Conservation (phyloP, 805 yeast species). For the Saccharomyces jurei region DNA sequence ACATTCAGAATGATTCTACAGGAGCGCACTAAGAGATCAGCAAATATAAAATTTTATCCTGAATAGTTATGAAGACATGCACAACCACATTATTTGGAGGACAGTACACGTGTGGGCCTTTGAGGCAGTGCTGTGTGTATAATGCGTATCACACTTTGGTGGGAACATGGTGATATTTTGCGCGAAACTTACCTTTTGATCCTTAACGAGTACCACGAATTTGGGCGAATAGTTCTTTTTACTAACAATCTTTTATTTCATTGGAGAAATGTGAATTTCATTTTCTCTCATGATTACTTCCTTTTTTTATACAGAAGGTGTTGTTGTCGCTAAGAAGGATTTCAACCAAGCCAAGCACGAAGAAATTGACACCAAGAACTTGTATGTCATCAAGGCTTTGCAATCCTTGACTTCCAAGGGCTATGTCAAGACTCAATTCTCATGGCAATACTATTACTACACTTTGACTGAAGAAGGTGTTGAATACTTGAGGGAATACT, state of each 20-base stretch:
- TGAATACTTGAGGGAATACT: constrained; percentile 94
- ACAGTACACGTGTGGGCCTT: not conserved
- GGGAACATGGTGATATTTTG: not conserved
- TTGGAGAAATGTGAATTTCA: not conserved
- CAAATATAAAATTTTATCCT: no score
- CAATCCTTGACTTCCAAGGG: constrained; percentile 99
- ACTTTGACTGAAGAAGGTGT: constrained; percentile 99
- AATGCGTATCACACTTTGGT: no score
- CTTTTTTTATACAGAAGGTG: constrained; percentile 69
- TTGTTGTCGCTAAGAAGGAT: constrained; percentile 98
- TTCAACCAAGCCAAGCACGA: constrained; percentile 96
- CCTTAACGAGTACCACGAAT: not conserved
- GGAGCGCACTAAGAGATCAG: no score
- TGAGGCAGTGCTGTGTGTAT: not conserved
- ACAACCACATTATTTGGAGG: not conserved
- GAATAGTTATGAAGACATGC: no score
- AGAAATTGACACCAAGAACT: constrained; percentile 96
- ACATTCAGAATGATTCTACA: no score
- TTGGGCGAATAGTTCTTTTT: not conserved
- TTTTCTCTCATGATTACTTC: not conserved
- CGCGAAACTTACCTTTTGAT: not conserved
- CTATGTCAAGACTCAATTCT: constrained; percentile 98
- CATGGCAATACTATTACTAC: constrained; percentile 99
- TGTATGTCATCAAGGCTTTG: constrained; percentile 96
- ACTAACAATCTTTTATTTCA: constrained; percentile 18